Evolutionary conservation across 306 rosid species (phyloP), one percentile per base, ranked within the genome.

Genomic region (Vicia sativa): DNA sequence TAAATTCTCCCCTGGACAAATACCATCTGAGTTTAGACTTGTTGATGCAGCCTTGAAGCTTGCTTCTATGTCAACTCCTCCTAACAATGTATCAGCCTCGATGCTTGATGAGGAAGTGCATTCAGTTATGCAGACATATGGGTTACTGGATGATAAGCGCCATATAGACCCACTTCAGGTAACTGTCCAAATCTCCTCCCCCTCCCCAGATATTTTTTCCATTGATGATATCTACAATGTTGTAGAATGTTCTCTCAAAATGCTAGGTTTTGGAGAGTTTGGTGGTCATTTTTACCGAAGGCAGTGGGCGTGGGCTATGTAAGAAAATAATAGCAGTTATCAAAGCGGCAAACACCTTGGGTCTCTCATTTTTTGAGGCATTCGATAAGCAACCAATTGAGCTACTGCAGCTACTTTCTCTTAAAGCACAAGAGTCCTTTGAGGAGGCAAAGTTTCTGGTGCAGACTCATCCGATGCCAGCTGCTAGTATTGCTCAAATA

Each of bases 341-440:
- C 43, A 92, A 86, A 85, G 96, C 93, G 25, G 96, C 98, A 74
- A 85, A 84, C 50, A 77, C 84, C 69, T 77, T 92, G 83, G 98
- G 96, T 34, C 83, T 92, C 81, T 21, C 81, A 21, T 92, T 92
- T 78, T 61, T 81, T 19, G 98, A 92, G 89, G 98, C 98, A 6
- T 92, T 90, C 83, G 72, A 76, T 71, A 92, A 92, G 76, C 96
- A 84, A 62, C 96, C 98, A 12, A 90, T 87, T 72, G 96, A 92
- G 77, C 81, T 92, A 70, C 86, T 92, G 43, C 98, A 92, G 79
- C 87, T 92, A 44, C 98, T 92, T 65, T 90, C 96, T 54, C 98
- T 92, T 72, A 92, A 92, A 80, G 98, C 98, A 42, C 98, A 92
- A 66, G 98, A 92, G 68, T 90, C 96, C 35, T 92, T 87, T 83